A percentile compares a stretch with the other conserved stretches of the same genome.
These are phyloP conservation scores for Warburgia ugandensis DNA, from an alignment of 164 flowering plant species.

Conservation along the genomic window DNA sequence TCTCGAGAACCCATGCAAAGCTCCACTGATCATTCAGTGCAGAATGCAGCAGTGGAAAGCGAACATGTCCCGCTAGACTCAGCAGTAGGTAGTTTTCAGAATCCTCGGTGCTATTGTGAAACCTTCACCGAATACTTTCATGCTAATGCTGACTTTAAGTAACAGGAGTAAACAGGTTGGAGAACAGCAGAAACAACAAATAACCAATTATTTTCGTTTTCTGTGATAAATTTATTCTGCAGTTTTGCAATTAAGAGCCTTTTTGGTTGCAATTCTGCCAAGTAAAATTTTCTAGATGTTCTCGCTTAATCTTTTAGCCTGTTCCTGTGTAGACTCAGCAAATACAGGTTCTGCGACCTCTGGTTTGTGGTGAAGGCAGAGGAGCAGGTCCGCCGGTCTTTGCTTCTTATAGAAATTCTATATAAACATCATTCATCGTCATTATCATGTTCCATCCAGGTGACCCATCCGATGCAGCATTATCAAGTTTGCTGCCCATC, in stretches of 20 bases:
- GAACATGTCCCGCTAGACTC: neutral
- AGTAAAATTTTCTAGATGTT: neutral
- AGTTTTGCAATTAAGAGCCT: neutral
- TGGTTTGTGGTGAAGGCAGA: constrained; percentile 10
- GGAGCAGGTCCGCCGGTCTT: constrained; percentile 14
- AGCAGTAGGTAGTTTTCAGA: neutral
- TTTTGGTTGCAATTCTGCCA: neutral
- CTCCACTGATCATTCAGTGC: neutral
- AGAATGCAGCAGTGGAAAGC: neutral
- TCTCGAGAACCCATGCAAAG: neutral
- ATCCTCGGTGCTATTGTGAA: neutral
- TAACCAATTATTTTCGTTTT: too few relatives aligned
- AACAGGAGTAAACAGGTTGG: too few relatives aligned
- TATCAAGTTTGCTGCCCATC: neutral
- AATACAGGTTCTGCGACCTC: neutral
- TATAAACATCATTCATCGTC: too few relatives aligned
- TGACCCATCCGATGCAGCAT: constrained; percentile 5
- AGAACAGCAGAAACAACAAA: too few relatives aligned
- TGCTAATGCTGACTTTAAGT: too few relatives aligned
- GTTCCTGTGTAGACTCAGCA: constrained; percentile 1
- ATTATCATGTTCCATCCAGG: constrained; percentile 22
- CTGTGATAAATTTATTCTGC: neutral
- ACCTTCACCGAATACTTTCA: too few relatives aligned
- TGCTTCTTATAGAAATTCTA: neutral
- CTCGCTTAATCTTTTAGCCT: neutral